These are phyloP conservation scores for Dictyophora rubrovolvata DNA, from an alignment of 768 basidiomycete genomes.

Conservation along the genomic window DNA sequence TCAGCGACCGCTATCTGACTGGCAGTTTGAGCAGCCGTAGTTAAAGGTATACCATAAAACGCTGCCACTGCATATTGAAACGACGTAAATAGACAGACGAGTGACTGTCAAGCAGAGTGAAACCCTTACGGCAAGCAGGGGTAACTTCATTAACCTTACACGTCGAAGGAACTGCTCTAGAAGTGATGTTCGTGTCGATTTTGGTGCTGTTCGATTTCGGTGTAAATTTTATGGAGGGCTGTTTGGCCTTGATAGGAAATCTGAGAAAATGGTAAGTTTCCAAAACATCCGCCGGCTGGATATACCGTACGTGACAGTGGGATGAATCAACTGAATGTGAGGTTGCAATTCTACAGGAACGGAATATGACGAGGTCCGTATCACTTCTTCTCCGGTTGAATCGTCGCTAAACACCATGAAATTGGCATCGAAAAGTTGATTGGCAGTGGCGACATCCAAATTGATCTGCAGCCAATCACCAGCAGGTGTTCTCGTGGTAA, in stretches of 20 bases:
- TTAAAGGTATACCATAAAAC: slow-evolving; percentile 1
- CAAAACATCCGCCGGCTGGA: neutral
- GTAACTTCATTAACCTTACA: slow-evolving; percentile 20
- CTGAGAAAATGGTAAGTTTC: neutral
- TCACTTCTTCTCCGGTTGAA: slow-evolving; percentile 13
- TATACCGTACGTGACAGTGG: slow-evolving; percentile 17
- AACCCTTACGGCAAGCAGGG: slow-evolving; percentile 19
- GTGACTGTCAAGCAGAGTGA: neutral
- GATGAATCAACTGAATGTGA: slow-evolving; percentile 22
- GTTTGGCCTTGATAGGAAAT: neutral
- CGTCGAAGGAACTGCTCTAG: slow-evolving; percentile 22
- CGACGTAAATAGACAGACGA: neutral
- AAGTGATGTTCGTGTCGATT: slow-evolving; percentile 3
- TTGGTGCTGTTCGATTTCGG: neutral
- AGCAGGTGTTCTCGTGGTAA: slow-evolving; percentile 13
- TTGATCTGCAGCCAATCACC: slow-evolving; percentile 23
- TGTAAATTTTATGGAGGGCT: neutral
- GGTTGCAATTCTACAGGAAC: slow-evolving; percentile 17
- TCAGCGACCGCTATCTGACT: slow-evolving; percentile 7
- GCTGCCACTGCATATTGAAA: neutral
- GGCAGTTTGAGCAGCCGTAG: neutral
- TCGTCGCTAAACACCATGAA: slow-evolving; percentile 18
- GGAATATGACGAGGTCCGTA: slow-evolving; percentile 22
- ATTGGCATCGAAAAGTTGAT: slow-evolving; percentile 19
- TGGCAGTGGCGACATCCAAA: slow-evolving; percentile 20